Evolutionary conservation across 2,329 filamentous ascomycete species (phyloP), one percentile per base, ranked within the genome.

Genomic region (Aspergillus aculeatus): DNA sequence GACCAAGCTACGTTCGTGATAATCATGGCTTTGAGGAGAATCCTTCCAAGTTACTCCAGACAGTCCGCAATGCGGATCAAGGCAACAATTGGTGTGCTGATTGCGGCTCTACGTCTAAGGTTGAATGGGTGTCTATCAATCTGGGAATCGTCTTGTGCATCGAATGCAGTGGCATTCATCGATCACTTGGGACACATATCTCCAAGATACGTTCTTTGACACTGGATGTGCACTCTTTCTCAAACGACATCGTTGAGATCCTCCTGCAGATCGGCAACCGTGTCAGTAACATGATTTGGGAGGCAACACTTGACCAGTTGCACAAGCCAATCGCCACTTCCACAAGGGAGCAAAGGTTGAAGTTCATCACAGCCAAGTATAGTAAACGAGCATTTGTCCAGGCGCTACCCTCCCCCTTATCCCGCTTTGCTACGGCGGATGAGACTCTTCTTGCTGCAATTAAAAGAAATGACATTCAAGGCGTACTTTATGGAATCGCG

Each of bases 121-220:
- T 96, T 23, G 95, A 99, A 76, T 99, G 95, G 95, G 95, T 98
- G 29, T 98, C 95, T 0, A 96, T 99, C 77, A 99, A 99, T 70
- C 83, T 99, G 4, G 95, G 91, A 50, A 96, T 99, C 61, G 89
- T 99, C 56, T 84, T 99, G 21, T 99, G 95, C 78, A 97, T 97
- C 73, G 94, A 99, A 76, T 99, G 95, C 78, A 96, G 93, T 73
- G 95, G 95, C 64, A 97, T 99, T 62, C 95, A 99, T 76, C 88
- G 95, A 47, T 98, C 94, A 1, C 83, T 99, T 3, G 95, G 95
- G 12, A 99, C 95, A 1, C 95, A 99, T 75, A 97, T 99, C 71
- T 96, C 92, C 76, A 99, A 99, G 79, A 87, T 99, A 47, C 90
- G 95, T 56, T 98, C 95, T 12, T 83, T 99, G 47, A 99, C 95